These are phyloP conservation scores for Sugiyamaella chiloensis DNA, from an alignment of 805 yeast genomes.

Conservation along the genomic window DNA sequence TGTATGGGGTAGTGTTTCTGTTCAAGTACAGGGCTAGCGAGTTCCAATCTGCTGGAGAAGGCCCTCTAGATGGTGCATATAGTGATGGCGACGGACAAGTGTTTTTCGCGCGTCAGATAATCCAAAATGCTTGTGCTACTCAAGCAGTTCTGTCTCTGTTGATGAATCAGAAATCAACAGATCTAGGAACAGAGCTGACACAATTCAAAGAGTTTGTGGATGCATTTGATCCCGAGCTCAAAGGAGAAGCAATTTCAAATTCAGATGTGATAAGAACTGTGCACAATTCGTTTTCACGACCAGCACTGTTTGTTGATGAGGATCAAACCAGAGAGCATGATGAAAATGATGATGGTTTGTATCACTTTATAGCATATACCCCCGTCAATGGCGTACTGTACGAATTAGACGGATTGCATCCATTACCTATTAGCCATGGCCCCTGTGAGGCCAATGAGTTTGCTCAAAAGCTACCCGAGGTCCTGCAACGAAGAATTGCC, in stretches of 20 bases:
- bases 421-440: conserved; percentile 54
- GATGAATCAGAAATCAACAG: conserved; percentile 42
- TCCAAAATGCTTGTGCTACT: conserved; percentile 72
- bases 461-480: conserved; percentile 42
- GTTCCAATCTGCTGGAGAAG: conserved; percentile 4
- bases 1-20: conserved; percentile 59
- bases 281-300: conserved; percentile 62
- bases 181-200: conserved; percentile 47
- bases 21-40: conserved; percentile 54
- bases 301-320: conserved; percentile 50
- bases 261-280: conserved; percentile 53
- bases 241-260: conserved; percentile 60
- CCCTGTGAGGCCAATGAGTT: conserved; percentile 41
- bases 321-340: conserved; percentile 25
- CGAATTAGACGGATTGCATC: conserved; percentile 62
- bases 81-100: conserved; percentile 34
- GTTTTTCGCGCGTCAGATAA: conserved; percentile 61
- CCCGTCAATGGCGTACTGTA: conserved; percentile 45
- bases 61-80: conserved; percentile 45
- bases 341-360: conserved; percentile 50
- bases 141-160: conserved; percentile 62
- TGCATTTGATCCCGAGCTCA: conserved; percentile 52
- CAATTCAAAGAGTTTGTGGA: conserved; percentile 49
- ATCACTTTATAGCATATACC: conserved; percentile 59
- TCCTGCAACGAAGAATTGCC: conserved; percentile 46